Percentiles rank a stretch among this genome's conserved stretches.
phyloP scores from a whole-genome alignment of 108 stramenopile species.

The Cyclotella sp. region DNA sequence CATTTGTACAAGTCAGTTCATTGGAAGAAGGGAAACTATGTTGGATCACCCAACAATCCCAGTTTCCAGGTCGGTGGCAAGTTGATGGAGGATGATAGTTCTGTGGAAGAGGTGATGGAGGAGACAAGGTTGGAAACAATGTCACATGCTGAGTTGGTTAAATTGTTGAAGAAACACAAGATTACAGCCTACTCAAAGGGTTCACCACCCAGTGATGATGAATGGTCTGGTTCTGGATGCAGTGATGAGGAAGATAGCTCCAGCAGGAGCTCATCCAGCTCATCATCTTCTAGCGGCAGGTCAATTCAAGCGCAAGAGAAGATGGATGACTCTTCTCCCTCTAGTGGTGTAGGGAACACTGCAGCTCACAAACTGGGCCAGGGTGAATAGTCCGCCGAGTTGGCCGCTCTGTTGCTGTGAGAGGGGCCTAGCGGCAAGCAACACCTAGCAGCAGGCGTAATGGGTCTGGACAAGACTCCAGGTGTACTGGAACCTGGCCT shows the following conservation, averaged over 20 bases:
- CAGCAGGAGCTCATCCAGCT: background rate
- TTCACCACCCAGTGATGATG: no score
- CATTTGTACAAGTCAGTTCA: no score
- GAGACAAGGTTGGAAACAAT: background rate
- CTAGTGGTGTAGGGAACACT: slow-evolving; percentile 1
- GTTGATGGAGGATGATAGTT: background rate
- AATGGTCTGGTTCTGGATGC: background rate
- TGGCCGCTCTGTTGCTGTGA: slow-evolving; percentile 19
- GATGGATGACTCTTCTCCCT: background rate
- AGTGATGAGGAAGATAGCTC: background rate
- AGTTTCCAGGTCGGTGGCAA: background rate
- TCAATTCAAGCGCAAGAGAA: background rate
- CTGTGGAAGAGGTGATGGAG: background rate
- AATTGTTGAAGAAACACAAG: background rate
- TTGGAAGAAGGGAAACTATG: slow-evolving; percentile 4
- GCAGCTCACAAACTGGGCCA: background rate
- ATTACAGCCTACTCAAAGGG: slow-evolving; percentile 11
- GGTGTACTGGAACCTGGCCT: slow-evolving; percentile 7
- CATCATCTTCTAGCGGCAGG: background rate
- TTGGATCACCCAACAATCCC: background rate
- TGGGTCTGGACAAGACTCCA: background rate
- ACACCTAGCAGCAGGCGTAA: slow-evolving; percentile 2
- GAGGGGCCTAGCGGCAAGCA: slow-evolving; percentile 16
- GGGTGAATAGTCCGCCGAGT: no score
- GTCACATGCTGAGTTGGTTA: background rate